A percentile compares a stretch with the other conserved stretches of the same genome.
Evolutionary conservation across 345 rosid genomes (phyloP).

Genomic region (Combretum micranthum): DNA sequence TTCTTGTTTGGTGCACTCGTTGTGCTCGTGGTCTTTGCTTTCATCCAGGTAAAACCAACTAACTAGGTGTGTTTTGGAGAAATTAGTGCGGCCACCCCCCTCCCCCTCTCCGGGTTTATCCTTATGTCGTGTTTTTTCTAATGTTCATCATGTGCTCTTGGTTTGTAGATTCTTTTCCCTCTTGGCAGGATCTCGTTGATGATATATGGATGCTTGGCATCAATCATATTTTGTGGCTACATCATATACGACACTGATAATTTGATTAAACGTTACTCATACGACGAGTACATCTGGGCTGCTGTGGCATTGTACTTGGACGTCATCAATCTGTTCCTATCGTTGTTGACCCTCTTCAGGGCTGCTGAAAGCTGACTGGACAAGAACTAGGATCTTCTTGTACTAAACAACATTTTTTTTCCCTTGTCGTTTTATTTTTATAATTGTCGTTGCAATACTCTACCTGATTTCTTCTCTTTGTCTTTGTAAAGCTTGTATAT

Average conservation of each 20-base stretch:
- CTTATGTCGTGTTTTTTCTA: not conserved
- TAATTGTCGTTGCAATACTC: too few relatives aligned
- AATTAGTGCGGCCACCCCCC: not conserved
- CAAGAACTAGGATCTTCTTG: too few relatives aligned
- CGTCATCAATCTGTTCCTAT: constrained; percentile 57
- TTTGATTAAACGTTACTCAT: constrained; percentile 46
- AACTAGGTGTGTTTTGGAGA: too few relatives aligned
- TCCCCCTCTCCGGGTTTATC: not conserved
- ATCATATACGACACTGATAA: constrained; percentile 41
- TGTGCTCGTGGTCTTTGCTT: constrained; percentile 33
- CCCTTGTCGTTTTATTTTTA: too few relatives aligned
- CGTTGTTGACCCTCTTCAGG: constrained; percentile 33
- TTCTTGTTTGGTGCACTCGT: constrained; percentile 47
- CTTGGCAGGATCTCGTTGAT: constrained; percentile 33
- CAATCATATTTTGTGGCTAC: constrained; percentile 31
- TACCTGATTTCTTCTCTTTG: too few relatives aligned
- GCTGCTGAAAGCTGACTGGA: constrained; percentile 13
- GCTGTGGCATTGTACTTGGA: constrained; percentile 58
- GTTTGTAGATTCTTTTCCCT: constrained; percentile 32
- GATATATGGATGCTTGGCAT: constrained; percentile 34
- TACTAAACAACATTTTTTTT: too few relatives aligned
- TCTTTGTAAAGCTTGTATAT: too few relatives aligned
- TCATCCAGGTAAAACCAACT: constrained; percentile 35
- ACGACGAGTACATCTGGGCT: constrained; percentile 71
- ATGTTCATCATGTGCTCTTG: not conserved